Evolutionary conservation across 2,329 filamentous ascomycete genomes (phyloP).

Genomic region (Colletotrichum truncatum): DNA sequence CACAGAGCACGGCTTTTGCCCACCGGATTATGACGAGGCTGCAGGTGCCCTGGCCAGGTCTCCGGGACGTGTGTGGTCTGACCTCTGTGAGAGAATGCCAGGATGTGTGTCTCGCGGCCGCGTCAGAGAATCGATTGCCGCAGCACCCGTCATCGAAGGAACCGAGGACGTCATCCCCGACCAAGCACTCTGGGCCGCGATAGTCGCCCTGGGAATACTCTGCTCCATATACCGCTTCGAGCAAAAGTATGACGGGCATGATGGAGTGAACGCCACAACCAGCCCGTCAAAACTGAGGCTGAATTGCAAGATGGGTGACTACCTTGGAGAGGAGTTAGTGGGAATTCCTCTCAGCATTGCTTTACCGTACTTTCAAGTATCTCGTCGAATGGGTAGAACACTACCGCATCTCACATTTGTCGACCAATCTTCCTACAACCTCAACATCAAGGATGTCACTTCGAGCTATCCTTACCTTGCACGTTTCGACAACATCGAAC

Average conservation of each 20-base stretch:
- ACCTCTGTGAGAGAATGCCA: conserved; percentile 62
- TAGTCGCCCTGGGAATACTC: conserved; percentile 60
- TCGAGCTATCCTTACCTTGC: conserved; percentile 60
- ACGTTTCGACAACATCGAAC: conserved; percentile 61
- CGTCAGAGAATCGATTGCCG: conserved; percentile 57
- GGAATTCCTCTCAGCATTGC: conserved; percentile 59
- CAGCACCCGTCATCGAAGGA: conserved; percentile 57
- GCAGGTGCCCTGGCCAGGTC: conserved; percentile 55
- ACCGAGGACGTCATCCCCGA: conserved; percentile 60
- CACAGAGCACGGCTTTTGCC: conserved; percentile 60
- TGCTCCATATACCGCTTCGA: conserved; percentile 64
- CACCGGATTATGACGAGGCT: conserved; percentile 59
- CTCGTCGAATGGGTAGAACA: conserved; percentile 57
- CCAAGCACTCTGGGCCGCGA: conserved; percentile 59
- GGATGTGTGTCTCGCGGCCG: conserved; percentile 59
- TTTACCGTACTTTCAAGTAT: conserved; percentile 59
- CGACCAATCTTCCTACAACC: conserved; percentile 63
- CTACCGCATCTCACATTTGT: conserved; percentile 62
- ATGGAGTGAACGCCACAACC: conserved; percentile 50
- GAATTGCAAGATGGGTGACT: conserved; percentile 55
- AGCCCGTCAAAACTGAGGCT: conserved; percentile 42
- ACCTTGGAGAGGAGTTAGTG: conserved; percentile 57
- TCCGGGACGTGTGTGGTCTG: conserved; percentile 61
- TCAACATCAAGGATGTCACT: conserved; percentile 57
- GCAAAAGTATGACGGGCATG: conserved; percentile 59